Base-by-base conservation (phyloP, 1,284 basidiomycete species). In the Vanrija humicola region DNA sequence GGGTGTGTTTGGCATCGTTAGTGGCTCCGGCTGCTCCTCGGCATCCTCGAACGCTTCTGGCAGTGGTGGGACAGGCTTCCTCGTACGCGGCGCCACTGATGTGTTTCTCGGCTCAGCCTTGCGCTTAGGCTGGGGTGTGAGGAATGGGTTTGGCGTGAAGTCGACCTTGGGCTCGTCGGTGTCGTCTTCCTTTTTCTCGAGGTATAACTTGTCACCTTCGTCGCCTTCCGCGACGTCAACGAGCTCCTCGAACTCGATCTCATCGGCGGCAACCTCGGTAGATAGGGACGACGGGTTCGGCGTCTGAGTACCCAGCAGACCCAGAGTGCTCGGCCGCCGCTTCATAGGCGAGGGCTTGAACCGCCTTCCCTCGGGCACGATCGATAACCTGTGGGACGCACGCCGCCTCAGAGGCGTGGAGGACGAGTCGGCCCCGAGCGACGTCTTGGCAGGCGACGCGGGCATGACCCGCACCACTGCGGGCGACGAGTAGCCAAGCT, bases 321-420 rank as follows among this genome's bases (percentile, higher is more conserved):
- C 49, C 2, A 43, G 43, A 3, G 26, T 29, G 1, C 65, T 43
- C 23, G 54, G 49, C 34, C 34, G 9, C 34, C 34, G 34, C 44
- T 65, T 69, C n/a, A 58, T 62, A 0, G 68, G 72, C 3, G 70
- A 68, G 34, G 73, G 73, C 8, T 64, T 60, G 46, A 75, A 75
- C 3, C 61, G 62, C 50, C 65, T 66, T 21, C 70, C 72, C 2
- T 58, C 25, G 0, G 73, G 73, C 5, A 75, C 71, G 18, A 75
- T 66, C 3, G 67, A 70, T 21, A 75, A 48, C 29, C 73, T 58
- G 43, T 72, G 67, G 1, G 68, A 68, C 4, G 63, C 59, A 19
- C 70, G 57, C 16, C 64, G 48, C 39, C 40, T 47, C 10, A 55
- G 40, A 10, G 56, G 47, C 8, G 48, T 50, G 16, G 52, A 44